phyloP scores from a whole-genome alignment of 208 protist genomes.

The Leishmania guyanensis region DNA sequence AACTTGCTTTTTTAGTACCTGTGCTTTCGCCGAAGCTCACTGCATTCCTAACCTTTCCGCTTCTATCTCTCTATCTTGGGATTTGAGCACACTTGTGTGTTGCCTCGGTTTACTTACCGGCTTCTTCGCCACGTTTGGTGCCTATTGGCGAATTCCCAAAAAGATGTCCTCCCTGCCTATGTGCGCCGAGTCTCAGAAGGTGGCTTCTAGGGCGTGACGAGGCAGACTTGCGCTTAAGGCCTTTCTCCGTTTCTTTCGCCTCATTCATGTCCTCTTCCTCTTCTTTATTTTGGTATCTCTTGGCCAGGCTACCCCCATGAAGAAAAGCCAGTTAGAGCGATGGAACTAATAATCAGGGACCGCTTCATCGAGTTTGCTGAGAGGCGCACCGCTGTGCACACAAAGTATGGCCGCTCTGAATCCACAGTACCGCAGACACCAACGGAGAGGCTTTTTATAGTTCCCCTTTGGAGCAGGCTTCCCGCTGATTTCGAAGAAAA shows the following conservation, averaged over 20 bases:
- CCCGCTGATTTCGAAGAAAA: constrained; percentile 29
- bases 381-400: constrained; percentile 13
- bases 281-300: constrained; percentile 4
- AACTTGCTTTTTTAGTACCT: not conserved
- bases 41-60: not conserved
- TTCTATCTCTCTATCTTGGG: not conserved
- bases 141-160: not conserved
- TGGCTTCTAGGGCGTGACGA: not conserved
- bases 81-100: not conserved
- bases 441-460: constrained; percentile 10
- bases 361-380: constrained; percentile 37
- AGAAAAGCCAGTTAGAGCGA: not conserved
- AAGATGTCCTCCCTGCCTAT: not conserved
- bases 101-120: not conserved
- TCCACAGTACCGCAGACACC: not conserved
- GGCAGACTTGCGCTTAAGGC: not conserved
- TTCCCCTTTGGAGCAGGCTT: constrained; percentile 26
- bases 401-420: not conserved
- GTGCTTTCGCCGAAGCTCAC: not conserved
- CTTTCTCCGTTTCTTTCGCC: not conserved
- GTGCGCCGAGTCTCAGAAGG: not conserved
- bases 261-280: not conserved
- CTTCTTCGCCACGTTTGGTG: not conserved
- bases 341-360: constrained; percentile 26
- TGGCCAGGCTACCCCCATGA: not conserved